Base-by-base conservation (phyloP, 2,329 filamentous ascomycete genomes). In the Xylariales sp. region DNA sequence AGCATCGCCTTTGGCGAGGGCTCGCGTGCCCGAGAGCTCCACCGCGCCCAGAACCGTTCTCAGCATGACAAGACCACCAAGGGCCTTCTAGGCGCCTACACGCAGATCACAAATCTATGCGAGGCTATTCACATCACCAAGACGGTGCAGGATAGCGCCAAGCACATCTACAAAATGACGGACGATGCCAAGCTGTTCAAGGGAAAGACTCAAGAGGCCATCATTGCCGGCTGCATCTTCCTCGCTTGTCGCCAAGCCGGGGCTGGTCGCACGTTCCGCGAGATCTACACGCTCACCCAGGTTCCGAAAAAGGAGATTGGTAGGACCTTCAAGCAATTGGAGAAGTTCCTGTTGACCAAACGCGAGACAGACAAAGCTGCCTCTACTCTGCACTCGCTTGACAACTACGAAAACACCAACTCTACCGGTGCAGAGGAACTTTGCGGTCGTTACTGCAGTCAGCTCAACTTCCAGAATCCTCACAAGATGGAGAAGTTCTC, bases 231-330 rank as follows among this genome's bases (percentile, higher is more conserved):
- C 6, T 96, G 90, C 65, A 93, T 98, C 63, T 97, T 98, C 70
- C 91, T 98, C 53, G 89, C 93, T 28, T 97, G 91, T 61, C 88
- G 93, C 30, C 88, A 96, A 63, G 85, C 88, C 56, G 79, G 82
- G 44, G 84, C 90, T 20, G 84, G 87, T 5, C 85, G 93, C 48
- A 95, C 89, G 4, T 98, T 98, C 67, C 81, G 86, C 33, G 94
- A 98, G 62, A 93, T 98, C 54, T 94, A 87, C 66, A 84, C 88
- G 44, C 73, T 97, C 60, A 98, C 93, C 7, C 88, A 87, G 50
- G 91, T 98, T 19, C 83, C 85, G 43, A 96, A 97, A 71, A 97
- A 97, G 68, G 94, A 98, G 58, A 95, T 98, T 46, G 93, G 93
- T 16, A 76, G 90, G 41, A 91, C 91, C 17, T 98, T 96, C 76